These are phyloP conservation scores for Achaetomiella virescens DNA, from an alignment of 495 filamentous ascomycete species.

Conservation along the genomic window DNA sequence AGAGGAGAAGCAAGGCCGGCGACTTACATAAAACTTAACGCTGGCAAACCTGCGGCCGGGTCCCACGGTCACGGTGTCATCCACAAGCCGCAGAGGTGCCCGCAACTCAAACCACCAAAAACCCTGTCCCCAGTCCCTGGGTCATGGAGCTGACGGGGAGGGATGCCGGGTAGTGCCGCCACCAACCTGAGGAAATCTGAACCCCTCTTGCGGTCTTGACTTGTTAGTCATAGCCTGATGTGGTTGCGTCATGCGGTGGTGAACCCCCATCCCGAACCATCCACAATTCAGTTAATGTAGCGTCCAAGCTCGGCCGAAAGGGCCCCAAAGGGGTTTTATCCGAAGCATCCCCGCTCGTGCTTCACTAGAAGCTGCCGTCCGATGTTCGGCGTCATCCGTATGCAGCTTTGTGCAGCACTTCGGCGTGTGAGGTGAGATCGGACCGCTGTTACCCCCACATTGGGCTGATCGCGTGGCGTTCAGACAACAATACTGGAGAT, in stretches of 20 bases:
- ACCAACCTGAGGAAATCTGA: neutral
- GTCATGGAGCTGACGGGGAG: neutral
- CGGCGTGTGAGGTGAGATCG: neutral
- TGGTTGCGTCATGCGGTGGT: conserved; percentile 9
- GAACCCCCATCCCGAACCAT: conserved; percentile 5
- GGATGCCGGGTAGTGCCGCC: neutral
- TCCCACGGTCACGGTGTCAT: too few species aligned
- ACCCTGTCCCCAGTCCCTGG: neutral
- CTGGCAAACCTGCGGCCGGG: too few species aligned
- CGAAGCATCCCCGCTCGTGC: neutral
- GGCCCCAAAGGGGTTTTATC: neutral
- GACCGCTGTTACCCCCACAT: neutral
- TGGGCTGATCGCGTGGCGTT: conserved; percentile 1
- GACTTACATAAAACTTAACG: too few species aligned
- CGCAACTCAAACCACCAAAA: neutral
- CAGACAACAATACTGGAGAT: neutral
- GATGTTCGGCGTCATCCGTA: conserved; percentile 6
- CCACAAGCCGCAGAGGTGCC: too few species aligned
- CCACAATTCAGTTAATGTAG: neutral
- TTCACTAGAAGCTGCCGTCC: neutral
- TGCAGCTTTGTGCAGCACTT: neutral
- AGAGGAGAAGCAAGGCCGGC: too few species aligned
- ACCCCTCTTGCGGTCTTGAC: neutral
- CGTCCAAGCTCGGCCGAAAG: conserved; percentile 2
- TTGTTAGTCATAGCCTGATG: conserved; percentile 10